Percentiles rank a stretch among this genome's conserved stretches.
phyloP scores from a whole-genome alignment of 352 stramenopile species.

The Globisporangium nagaii region DNA sequence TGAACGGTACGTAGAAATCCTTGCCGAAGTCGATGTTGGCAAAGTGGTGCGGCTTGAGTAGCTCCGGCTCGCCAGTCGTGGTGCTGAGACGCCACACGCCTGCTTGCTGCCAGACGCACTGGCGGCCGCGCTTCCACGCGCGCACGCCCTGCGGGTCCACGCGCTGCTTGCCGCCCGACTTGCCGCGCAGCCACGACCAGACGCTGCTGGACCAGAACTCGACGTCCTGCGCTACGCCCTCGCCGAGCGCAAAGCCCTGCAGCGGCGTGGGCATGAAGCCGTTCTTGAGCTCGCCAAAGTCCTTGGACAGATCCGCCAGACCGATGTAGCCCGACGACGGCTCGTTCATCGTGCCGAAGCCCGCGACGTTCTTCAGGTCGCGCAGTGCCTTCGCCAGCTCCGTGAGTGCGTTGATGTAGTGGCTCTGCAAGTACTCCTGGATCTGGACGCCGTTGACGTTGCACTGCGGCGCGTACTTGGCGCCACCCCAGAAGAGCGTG shows the following conservation, averaged over 20 bases:
- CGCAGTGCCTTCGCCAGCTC: conserved; percentile 56
- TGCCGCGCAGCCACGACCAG: conserved; percentile 55
- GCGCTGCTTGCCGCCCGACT: conserved; percentile 31
- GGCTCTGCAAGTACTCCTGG: conserved; percentile 84
- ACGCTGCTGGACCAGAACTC: conserved; percentile 71
- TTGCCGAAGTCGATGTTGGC: conserved; percentile 54
- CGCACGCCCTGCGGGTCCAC: conserved; percentile 50
- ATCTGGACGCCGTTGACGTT: conserved; percentile 65
- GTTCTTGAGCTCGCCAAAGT: conserved; percentile 69
- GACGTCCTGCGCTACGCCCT: conserved; percentile 52
- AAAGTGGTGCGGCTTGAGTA: conserved; percentile 73
- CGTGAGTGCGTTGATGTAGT: conserved; percentile 77
- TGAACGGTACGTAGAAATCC: conserved; percentile 82
- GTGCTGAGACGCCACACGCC: conserved; percentile 66
- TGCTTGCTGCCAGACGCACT: conserved; percentile 76
- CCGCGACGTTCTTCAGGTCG: conserved; percentile 79
- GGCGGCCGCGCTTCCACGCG: conserved; percentile 60
- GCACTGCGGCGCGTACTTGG: conserved; percentile 60
- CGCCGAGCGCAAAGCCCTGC: conserved; percentile 71
- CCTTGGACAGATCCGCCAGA: conserved; percentile 40
- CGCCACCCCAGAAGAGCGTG: conserved; percentile 86
- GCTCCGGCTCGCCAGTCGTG: conserved; percentile 29
- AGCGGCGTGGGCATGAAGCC: conserved; percentile 69
- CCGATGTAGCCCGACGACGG: conserved; percentile 75
- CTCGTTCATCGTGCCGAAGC: conserved; percentile 91